Conservation (phyloP, 2,329 filamentous ascomycete genomes). For the Neoarthrinium moseri region DNA sequence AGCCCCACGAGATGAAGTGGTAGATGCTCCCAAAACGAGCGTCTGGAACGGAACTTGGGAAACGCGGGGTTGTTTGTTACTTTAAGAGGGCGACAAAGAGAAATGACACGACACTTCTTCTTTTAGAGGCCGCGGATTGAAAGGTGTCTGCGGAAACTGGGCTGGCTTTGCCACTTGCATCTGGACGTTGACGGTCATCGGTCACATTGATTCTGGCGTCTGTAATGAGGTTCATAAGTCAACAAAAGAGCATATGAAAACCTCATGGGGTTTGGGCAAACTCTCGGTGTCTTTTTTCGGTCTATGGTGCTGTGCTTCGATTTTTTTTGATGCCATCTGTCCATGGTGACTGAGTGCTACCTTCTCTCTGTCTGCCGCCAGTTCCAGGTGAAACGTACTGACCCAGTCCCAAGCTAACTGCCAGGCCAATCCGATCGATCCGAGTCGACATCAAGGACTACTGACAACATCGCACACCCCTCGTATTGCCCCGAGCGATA, state of each 20-base stretch:
- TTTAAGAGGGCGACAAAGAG: constrained; percentile 24
- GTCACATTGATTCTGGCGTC: constrained; percentile 62
- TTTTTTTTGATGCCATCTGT: neutral
- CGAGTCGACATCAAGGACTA: too few species aligned
- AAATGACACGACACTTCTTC: constrained; percentile 20
- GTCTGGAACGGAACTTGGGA: constrained; percentile 1
- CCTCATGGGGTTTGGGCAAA: constrained; percentile 14
- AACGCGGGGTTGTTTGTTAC: constrained; percentile 16
- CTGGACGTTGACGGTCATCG: constrained; percentile 63
- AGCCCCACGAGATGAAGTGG: constrained; percentile 99
- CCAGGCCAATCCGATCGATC: neutral
- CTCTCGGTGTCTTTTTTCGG: too few species aligned
- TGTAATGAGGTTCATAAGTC: constrained; percentile 65
- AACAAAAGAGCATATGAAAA: constrained; percentile 28
- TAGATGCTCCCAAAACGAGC: constrained; percentile 46
- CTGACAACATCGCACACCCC: too few species aligned
- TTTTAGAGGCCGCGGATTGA: constrained; percentile 41
- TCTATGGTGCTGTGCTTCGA: too few species aligned
- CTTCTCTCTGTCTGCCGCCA: too few species aligned
- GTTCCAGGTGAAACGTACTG: neutral
- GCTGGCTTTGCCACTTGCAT: constrained; percentile 62
- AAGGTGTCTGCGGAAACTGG: constrained; percentile 44
- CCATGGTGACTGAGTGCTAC: too few species aligned
- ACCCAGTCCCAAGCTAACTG: neutral
- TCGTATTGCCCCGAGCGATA: too few species aligned